These are phyloP conservation scores for Chrysoporthe puriensis DNA, from an alignment of 2,329 filamentous ascomycete genomes.

Conservation along the genomic window DNA sequence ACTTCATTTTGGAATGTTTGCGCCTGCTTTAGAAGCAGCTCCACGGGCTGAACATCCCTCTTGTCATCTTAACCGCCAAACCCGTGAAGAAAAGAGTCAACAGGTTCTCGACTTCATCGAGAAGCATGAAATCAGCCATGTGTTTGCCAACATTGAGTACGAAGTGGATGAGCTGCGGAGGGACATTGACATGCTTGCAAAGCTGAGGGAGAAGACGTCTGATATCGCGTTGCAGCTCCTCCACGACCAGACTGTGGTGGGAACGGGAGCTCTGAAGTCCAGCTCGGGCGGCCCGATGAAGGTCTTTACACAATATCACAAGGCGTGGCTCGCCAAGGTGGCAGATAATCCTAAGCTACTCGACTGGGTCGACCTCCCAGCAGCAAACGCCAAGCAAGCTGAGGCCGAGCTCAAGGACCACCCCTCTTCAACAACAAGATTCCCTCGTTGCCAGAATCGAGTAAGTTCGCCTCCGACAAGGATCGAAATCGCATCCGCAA, in stretches of 20 bases:
- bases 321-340: conserved; percentile 42
- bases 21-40: conserved; percentile 31
- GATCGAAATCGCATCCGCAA: conserved; percentile 39
- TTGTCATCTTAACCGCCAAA: conserved; percentile 31
- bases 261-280: conserved; percentile 29
- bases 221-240: conserved; percentile 26
- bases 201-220: conserved; percentile 20
- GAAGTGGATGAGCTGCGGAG: conserved; percentile 35
- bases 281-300: conserved; percentile 32
- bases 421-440: conserved; percentile 36
- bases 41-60: conserved; percentile 30
- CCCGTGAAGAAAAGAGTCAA: conserved; percentile 27
- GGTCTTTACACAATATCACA: conserved; percentile 36
- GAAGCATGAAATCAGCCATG: conserved; percentile 31
- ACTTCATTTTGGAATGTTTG: conserved; percentile 34
- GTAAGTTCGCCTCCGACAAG: conserved; percentile 38
- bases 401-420: conserved; percentile 27
- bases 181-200: conserved; percentile 32
- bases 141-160: conserved; percentile 35
- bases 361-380: conserved; percentile 42
- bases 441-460: conserved; percentile 37
- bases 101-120: conserved; percentile 28
- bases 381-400: conserved; percentile 39
- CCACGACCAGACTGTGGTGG: conserved; percentile 34
- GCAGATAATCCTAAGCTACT: conserved; percentile 51